Percentiles rank a stretch among this genome's conserved stretches.
Conservation (phyloP, 495 filamentous ascomycete genomes). For the Annulohypoxylon nitens region DNA sequence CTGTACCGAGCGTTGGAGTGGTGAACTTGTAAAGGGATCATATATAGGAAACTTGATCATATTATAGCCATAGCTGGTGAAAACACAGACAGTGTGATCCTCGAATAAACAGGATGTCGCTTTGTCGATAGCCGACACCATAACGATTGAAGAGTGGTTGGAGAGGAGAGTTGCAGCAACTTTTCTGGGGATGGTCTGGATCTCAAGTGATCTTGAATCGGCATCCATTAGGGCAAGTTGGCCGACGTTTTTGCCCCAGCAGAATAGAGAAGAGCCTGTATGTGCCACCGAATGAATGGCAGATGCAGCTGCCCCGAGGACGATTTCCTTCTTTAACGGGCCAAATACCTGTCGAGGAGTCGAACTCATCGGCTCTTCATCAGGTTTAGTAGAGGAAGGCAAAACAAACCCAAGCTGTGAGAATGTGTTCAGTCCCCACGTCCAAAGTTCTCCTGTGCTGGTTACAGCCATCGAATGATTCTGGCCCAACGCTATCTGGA, state of each 20-base stretch:
- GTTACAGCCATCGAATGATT: constrained; percentile 91
- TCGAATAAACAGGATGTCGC: constrained; percentile 88
- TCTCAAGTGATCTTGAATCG: constrained; percentile 88
- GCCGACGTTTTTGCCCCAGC: constrained; percentile 95
- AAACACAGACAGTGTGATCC: constrained; percentile 90
- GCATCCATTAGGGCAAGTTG: constrained; percentile 95
- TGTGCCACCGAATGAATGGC: constrained; percentile 91
- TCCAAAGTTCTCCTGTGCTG: constrained; percentile 83
- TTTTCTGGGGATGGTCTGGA: constrained; percentile 83
- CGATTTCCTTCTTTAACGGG: constrained; percentile 83
- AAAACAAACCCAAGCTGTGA: constrained; percentile 89
- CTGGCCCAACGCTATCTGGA: constrained; percentile 83
- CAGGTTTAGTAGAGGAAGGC: constrained; percentile 65
- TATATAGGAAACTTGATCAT: constrained; percentile 81
- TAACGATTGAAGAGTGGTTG: constrained; percentile 71
- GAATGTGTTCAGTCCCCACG: constrained; percentile 91
- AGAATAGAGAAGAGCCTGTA: constrained; percentile 84
- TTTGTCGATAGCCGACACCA: constrained; percentile 89
- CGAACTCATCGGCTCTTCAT: constrained; percentile 84
- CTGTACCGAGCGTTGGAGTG: constrained; percentile 69
- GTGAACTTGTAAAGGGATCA: constrained; percentile 74
- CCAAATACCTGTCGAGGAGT: constrained; percentile 92
- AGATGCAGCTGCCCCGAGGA: constrained; percentile 90
- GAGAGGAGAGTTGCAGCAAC: constrained; percentile 90
- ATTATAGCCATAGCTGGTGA: constrained; percentile 92